A percentile compares a stretch with the other conserved stretches of the same genome.
phyloP scores from a whole-genome alignment of 306 rosid species.

The Psophocarpus tetragonolobus region DNA sequence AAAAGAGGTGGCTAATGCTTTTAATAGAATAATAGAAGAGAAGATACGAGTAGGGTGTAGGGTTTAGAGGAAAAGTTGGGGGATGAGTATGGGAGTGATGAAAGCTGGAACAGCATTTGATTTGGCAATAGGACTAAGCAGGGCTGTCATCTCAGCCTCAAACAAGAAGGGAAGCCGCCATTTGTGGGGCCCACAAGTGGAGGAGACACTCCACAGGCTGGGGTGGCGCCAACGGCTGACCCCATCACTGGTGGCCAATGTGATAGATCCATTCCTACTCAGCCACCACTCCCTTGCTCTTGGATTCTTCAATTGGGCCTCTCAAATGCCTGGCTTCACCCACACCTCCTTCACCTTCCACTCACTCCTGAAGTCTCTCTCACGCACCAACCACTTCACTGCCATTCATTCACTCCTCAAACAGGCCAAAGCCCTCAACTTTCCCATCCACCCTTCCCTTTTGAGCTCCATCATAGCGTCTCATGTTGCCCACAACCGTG shows the following conservation, averaged over 20 bases:
- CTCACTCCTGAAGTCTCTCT: constrained; percentile 70
- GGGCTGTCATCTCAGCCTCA: constrained; percentile 66
- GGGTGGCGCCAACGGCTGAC: constrained; percentile 61
- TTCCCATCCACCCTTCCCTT: constrained; percentile 51
- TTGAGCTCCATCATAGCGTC: constrained; percentile 60
- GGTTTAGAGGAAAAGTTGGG: neutral
- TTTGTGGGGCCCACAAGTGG: constrained; percentile 70
- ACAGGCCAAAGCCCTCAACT: constrained; percentile 55
- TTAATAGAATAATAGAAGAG: no score
- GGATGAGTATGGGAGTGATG: constrained; percentile 25
- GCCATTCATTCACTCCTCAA: constrained; percentile 60
- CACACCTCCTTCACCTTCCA: constrained; percentile 65
- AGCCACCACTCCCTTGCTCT: constrained; percentile 78
- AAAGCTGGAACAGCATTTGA: constrained; percentile 40
- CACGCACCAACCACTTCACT: constrained; percentile 51
- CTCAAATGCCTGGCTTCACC: constrained; percentile 76
- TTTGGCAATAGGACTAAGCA: constrained; percentile 63
- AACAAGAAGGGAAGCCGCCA: constrained; percentile 36
- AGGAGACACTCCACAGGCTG: constrained; percentile 65
- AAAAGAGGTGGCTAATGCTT: no score
- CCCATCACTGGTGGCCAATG: constrained; percentile 70
- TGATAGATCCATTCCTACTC: constrained; percentile 86
- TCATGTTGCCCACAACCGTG: constrained; percentile 46
- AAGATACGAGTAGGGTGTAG: neutral
- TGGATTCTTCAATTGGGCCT: constrained; percentile 94